A percentile compares a stretch with the other conserved stretches of the same genome.
Evolutionary conservation across 345 rosid genomes (phyloP).

Genomic region (Euphorbia tirucalli): DNA sequence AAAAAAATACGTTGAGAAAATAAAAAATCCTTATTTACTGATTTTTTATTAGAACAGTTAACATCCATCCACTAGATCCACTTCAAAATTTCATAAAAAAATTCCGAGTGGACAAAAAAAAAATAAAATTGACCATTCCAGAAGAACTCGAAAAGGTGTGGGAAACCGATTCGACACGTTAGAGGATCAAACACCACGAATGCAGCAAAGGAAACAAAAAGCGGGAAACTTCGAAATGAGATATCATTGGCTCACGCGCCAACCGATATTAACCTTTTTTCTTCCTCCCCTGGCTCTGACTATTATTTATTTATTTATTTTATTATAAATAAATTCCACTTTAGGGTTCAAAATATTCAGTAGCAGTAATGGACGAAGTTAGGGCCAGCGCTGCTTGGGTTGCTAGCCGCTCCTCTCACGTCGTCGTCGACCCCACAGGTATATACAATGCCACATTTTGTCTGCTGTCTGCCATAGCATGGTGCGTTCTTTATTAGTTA

Average conservation of each 20-base stretch:
- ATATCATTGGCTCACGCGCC: background rate
- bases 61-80: too few species aligned
- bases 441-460: background rate
- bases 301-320: background rate
- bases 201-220: background rate
- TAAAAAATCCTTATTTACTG: too few species aligned
- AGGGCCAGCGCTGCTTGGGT: constrained; percentile 65
- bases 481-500: background rate
- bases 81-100: too few species aligned
- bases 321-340: background rate
- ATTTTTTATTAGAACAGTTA: too few species aligned
- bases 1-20: too few species aligned
- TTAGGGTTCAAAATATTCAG: constrained; percentile 11
- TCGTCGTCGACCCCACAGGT: constrained; percentile 52
- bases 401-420: constrained; percentile 56
- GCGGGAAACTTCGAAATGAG: constrained; percentile 40
- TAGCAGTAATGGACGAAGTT: constrained; percentile 53
- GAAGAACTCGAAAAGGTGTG: too few species aligned
- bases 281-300: background rate
- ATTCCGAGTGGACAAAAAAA: too few species aligned
- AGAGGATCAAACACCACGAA: background rate
- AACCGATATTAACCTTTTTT: background rate
- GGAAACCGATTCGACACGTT: too few species aligned
- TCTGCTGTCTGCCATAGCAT: background rate
- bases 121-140: too few species aligned